These are phyloP conservation scores for Lunularia cruciata DNA, from an alignment of 225 moss, liverwort and hornwort species.

Conservation along the genomic window DNA sequence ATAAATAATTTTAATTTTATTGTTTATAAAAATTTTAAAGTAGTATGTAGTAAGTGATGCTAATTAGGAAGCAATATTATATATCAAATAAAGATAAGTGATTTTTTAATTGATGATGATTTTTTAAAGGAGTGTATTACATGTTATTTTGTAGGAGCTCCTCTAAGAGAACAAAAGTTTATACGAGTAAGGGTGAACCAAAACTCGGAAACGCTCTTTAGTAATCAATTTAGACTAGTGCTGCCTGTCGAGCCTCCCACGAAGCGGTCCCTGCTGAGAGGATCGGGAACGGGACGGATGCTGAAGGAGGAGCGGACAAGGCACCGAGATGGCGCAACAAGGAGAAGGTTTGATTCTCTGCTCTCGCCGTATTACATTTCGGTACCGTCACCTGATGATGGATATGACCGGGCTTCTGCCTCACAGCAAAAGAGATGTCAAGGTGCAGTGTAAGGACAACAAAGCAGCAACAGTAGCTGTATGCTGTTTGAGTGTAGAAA, in stretches of 20 bases:
- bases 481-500: slow-evolving; percentile 99
- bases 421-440: slow-evolving; percentile 97
- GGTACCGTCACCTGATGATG: slow-evolving; percentile 98
- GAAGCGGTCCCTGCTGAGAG: slow-evolving; percentile 78
- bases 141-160: too few species aligned
- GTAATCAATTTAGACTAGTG: too few species aligned
- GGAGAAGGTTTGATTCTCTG: slow-evolving; percentile 93
- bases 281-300: slow-evolving; percentile 24
- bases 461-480: slow-evolving; percentile 91
- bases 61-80: too few species aligned
- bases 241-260: slow-evolving; percentile 59
- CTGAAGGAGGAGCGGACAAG: slow-evolving; percentile 17
- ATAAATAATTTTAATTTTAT: too few species aligned
- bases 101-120: too few species aligned
- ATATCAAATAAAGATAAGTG: too few species aligned
- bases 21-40: too few species aligned
- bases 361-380: slow-evolving; percentile 94
- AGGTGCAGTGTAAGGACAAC: slow-evolving; percentile 94
- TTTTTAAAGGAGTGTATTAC: too few species aligned
- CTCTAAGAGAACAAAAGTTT: too few species aligned
- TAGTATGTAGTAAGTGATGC: too few species aligned
- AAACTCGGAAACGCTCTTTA: too few species aligned
- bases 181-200: too few species aligned
- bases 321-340: slow-evolving; percentile 73
- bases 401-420: slow-evolving; percentile 84